Base-by-base conservation (phyloP, 805 yeast species). In the Teunomyces panamensis region DNA sequence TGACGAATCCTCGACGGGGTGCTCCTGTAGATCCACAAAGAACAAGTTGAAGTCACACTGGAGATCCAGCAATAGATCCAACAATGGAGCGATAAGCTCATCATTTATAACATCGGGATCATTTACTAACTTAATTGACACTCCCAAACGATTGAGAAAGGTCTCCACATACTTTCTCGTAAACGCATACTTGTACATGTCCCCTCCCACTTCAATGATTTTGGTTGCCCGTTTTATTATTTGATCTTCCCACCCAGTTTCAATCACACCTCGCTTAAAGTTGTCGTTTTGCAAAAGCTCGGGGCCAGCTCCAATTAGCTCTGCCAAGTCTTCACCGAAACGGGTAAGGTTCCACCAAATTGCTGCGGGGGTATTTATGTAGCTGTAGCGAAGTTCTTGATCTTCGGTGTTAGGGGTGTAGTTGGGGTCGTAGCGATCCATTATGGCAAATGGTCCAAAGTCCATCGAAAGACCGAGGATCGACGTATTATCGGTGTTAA, bases 381-480 rank as follows among this genome's bases (percentile, higher is more conserved):
- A 91, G 6, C 89, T 80, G 63, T 94, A 92, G 39, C 97, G 73
- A 13, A 71, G 62, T 43, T 71, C 68, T 37, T 75, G 77, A 64
- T 94, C 99, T 59, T 90, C 97, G 47, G 89, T 89, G 61, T 94
- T 92, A 1, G 98, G 92, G 0, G 97, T 87, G 60, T 78, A 92
- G 43, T 76, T 65, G 11, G 95, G 91, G 58, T 89, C 84, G 61
- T 85, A 92, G 41, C 78, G 80, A 60, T 91, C 97, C 85, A 91
- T 78, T 50, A 90, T 86, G 14, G 95, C 87, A 68, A 88, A 94
- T 0, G 99, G 98, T 2, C 98, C 99, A 65, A 85, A 94, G 65
- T 92, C 99, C 65, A 94, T 79, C 0, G 96, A 80, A 9, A 90
- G 70, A 0, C 99, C 99, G 39, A 85, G 59, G n/a, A 92, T 75